Base-by-base conservation (phyloP, 306 rosid genomes). In the Gillenia trifoliata region DNA sequence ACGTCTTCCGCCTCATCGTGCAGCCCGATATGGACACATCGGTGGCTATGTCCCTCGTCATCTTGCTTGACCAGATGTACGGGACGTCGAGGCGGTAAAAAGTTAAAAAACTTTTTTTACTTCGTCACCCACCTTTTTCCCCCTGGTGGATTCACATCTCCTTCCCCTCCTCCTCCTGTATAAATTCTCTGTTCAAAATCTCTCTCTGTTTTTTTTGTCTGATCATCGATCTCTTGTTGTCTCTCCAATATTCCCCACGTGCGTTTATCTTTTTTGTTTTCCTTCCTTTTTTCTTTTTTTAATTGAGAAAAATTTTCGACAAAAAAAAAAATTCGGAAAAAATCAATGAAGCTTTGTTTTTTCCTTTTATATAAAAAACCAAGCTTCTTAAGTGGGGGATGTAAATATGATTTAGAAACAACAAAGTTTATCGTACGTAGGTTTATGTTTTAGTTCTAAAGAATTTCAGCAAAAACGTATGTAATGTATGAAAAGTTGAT, bases 41-140 rank as follows among this genome's bases (percentile, higher is more conserved):
- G 43, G 74, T 81, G 9, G 91, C 90, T 66, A 91, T 91, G 97
- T 78, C 91, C n/a, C 73, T 89, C 16, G 82, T 91, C 75, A 78
- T 91, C 63, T 75, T 91, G 19, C 92, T 91, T 0, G 87, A 91
- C 36, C 92, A 77, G 72, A 89, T 91, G 93, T 88, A 79, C 74
- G 77, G 86, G 52, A 83, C 90, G 16, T 85, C 82, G 25, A 15
- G 29, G 59, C 71, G 64, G n/a, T 60, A 43, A 8, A 23, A 70
- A 3, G 22, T 23, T 26, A 6, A 20, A 5, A 10, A 15, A 5
- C 22, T 16, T 1, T 11, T 23, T 12, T 47, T 9, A 22, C 65
- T 54, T 64, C 31, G 30, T 33, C 72, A 36, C 55, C 72, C 66
- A 41, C 76, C 76, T 59, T 72, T 72, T 72, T 60, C 68, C 76